Evolutionary conservation across 2,329 filamentous ascomycete genomes (phyloP).

Genomic region (Colletotrichum aenigma): DNA sequence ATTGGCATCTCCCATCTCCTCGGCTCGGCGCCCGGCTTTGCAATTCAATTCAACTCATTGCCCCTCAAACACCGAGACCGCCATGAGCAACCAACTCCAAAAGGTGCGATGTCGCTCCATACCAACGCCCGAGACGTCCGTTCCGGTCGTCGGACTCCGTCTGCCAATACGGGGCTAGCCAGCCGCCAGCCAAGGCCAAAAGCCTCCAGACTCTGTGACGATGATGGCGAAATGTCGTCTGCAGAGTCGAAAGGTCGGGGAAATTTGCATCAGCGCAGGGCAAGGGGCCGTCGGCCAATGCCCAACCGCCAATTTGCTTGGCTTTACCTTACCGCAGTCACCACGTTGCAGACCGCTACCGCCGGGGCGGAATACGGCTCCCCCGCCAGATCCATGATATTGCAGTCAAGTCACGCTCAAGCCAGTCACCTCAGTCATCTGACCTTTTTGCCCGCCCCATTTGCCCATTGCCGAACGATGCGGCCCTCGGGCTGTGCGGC

Average conservation of each 20-base stretch:
- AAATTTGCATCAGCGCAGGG: background rate
- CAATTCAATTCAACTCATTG: background rate
- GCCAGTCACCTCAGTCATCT: conserved; percentile 12
- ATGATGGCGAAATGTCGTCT: background rate
- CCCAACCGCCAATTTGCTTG: background rate
- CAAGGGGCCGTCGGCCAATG: background rate
- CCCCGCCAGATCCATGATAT: background rate
- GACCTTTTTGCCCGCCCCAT: background rate
- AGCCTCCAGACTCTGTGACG: background rate
- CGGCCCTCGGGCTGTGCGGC: background rate
- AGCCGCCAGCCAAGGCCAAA: background rate
- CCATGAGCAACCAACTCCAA: background rate
- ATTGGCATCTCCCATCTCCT: background rate
- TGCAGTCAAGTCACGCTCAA: conserved; percentile 3
- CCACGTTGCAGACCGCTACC: background rate
- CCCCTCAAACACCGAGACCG: background rate
- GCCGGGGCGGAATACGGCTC: background rate
- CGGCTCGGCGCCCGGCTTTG: conserved; percentile 1
- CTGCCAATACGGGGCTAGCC: background rate
- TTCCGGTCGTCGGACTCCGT: conserved; percentile 2
- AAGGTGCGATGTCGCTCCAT: background rate
- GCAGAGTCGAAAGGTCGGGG: background rate
- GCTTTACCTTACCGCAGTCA: background rate
- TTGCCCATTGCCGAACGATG: background rate
- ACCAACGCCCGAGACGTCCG: background rate